Evolutionary conservation across 345 rosid genomes (phyloP), one percentile per base, ranked within the genome.

Genomic region (Conringia planisiliqua): DNA sequence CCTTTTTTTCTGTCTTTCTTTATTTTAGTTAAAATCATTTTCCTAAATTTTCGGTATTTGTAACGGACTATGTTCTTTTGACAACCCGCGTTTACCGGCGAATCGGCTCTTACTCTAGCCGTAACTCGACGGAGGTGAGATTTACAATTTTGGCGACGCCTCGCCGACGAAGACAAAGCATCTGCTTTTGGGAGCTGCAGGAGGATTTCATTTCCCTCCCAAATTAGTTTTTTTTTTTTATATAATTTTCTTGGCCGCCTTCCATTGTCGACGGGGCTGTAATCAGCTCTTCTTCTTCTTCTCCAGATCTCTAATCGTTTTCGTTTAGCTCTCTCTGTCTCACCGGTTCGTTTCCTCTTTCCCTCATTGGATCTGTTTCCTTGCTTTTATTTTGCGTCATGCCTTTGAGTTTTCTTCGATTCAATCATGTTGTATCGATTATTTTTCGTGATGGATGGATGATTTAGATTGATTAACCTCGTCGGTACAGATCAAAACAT

Each of bases 71-170:
- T 58, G 52, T 74, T 74, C 68, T 58, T 67, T 50, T 13, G 22
- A 42, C 35, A 66, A 32, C 29, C 74, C 79, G 74, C 69, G 74
- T 60, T 67, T 60, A 14, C 62, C 72, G 61, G 67, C 66, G 42
- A 66, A 46, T 66, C 78, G 32, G 14, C 72, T 74, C 60, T 36
- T 74, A 13, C 78, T 74, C 10, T 43, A 17, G 13, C 52, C 66
- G 57, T 39, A 8, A 52, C 63, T 54, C 64, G 6, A 44, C 58
- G 72, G 32, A 48, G 68, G 36, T 30, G n/a, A 67, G 52, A 67
- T 74, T 72, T 74, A 35, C 50, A 17, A 22, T 64, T 63, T 46
- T 20, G 13, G 26, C 55, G 12, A 47, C 52, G 52, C 52, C 52
- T 52, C 69, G 29, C 7, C 39, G 76, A 48, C 61, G 30, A 17